Evolutionary conservation across 768 basidiomycete species (phyloP).

Genomic region (Scleroderma bovista): DNA sequence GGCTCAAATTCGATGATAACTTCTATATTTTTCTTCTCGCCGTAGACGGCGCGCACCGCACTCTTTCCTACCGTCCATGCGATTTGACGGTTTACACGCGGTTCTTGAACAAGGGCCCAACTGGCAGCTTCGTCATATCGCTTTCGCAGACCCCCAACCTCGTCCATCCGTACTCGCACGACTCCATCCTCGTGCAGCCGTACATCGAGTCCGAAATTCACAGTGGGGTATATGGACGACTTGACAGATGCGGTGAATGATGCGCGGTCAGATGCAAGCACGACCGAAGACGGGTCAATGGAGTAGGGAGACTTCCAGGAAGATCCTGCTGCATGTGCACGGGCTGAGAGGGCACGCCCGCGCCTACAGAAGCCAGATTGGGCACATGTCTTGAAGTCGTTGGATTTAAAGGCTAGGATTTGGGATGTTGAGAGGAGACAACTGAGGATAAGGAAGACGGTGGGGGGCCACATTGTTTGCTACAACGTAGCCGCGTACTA

Average conservation of each 20-base stretch:
- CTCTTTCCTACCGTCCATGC: constrained; percentile 64
- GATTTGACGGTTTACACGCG: constrained; percentile 52
- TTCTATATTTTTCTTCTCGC: constrained; percentile 55
- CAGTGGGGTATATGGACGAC: constrained; percentile 77
- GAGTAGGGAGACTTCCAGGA: constrained; percentile 88
- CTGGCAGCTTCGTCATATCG: constrained; percentile 88
- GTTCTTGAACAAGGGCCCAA: constrained; percentile 82
- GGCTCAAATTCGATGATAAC: constrained; percentile 72
- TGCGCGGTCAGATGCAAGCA: constrained; percentile 45
- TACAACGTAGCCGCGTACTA: not conserved
- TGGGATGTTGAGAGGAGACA: constrained; percentile 23
- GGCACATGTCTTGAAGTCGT: constrained; percentile 93
- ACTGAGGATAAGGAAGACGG: constrained; percentile 29
- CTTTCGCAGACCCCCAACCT: constrained; percentile 70
- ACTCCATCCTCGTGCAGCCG: constrained; percentile 85
- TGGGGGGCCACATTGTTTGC: constrained; percentile 14
- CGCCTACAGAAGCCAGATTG: constrained; percentile 94
- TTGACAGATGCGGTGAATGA: constrained; percentile 70
- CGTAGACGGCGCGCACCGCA: constrained; percentile 60
- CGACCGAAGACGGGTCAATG: constrained; percentile 52
- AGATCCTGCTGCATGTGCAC: constrained; percentile 52
- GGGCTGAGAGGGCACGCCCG: constrained; percentile 76
- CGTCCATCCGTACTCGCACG: constrained; percentile 90
- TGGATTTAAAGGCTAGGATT: constrained; percentile 56
- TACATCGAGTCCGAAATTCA: constrained; percentile 77